Evolutionary conservation across 139 green algal genomes (phyloP), one percentile per base, ranked within the genome.

Genomic region (Chlorella sorokiniana): DNA sequence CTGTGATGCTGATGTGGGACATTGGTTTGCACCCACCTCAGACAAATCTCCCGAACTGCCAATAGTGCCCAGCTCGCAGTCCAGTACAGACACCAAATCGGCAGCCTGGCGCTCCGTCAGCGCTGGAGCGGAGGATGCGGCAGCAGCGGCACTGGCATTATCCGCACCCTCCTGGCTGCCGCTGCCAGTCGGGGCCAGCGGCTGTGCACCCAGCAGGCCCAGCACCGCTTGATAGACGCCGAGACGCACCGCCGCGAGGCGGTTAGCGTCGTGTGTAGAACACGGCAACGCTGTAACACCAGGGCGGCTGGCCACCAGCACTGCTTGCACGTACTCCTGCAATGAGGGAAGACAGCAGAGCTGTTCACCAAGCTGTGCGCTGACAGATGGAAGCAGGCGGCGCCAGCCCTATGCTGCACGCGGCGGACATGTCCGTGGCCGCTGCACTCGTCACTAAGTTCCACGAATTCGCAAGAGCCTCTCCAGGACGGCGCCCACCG

Each of bases 1-100:
- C n/a, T n/a, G n/a, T n/a, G n/a, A n/a, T n/a, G n/a, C n/a, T n/a
- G n/a, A n/a, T n/a, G n/a, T n/a, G n/a, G n/a, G n/a, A n/a, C n/a
- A n/a, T n/a, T n/a, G n/a, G 31, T 23, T 35, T 35, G 63, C 48
- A 75, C 78, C 38, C 67, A 76, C 78, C 78, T 83, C 78, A 10
- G 37, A 31, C 0, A 83, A 23, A 22, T 76, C 67, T 10, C 48
- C 25, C 1, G 78, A 16, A 3, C 65, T 31, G 23, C 48, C 56
- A 3, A 61, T 44, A 37, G 27, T 29, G 29, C 20, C 40, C 27
- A 83, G 51, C 37, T 83, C 78, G 20, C 51, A 31, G 27, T 68
- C 52, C 1, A 83, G 51, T 27, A 59, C 37, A n/a, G 65, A 83
- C 38, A 77, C 67, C 27, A 83, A 51, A 3, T 42, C 33, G 25